A percentile compares a stretch with the other conserved stretches of the same genome.
phyloP scores from a whole-genome alignment of 495 filamentous ascomycete species.

The Aspergillus incahuasiensis region DNA sequence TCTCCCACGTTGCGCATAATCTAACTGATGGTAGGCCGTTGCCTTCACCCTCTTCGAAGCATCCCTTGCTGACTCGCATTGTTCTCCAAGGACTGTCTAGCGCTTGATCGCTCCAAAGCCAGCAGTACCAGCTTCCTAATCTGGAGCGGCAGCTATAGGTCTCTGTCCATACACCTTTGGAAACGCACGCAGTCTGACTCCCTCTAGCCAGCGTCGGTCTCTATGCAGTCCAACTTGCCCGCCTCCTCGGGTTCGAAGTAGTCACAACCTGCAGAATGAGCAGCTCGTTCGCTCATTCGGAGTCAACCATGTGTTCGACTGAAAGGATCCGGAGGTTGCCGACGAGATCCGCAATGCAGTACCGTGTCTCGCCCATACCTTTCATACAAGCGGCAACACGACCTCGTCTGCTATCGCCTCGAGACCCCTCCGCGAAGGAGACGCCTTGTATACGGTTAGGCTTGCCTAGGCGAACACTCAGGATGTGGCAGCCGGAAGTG shows the following conservation, averaged over 20 bases:
- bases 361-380: conserved; percentile 15
- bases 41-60: no score
- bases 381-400: conserved; percentile 29
- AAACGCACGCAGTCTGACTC: background rate
- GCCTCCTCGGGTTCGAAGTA: conserved; percentile 20
- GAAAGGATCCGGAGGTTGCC: conserved; percentile 26
- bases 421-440: conserved; percentile 5
- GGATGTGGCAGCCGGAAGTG: conserved; percentile 2
- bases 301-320: conserved; percentile 50
- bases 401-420: conserved; percentile 20
- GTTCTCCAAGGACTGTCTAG: conserved; percentile 11
- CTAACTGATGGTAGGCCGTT: conserved; percentile 30
- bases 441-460: conserved; percentile 28
- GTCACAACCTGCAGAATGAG: conserved; percentile 52
- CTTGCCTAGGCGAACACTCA: conserved; percentile 29
- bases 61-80: no score
- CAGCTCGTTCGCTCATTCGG: conserved; percentile 44
- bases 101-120: conserved; percentile 13
- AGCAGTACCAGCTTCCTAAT: conserved; percentile 19
- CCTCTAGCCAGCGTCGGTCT: conserved; percentile 28
- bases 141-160: conserved; percentile 32
- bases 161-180: background rate
- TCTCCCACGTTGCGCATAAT: conserved; percentile 28
- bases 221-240: conserved; percentile 31
- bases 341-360: conserved; percentile 18